phyloP scores from a whole-genome alignment of 495 filamentous ascomycete species.

The Pyrenula aspistea region DNA sequence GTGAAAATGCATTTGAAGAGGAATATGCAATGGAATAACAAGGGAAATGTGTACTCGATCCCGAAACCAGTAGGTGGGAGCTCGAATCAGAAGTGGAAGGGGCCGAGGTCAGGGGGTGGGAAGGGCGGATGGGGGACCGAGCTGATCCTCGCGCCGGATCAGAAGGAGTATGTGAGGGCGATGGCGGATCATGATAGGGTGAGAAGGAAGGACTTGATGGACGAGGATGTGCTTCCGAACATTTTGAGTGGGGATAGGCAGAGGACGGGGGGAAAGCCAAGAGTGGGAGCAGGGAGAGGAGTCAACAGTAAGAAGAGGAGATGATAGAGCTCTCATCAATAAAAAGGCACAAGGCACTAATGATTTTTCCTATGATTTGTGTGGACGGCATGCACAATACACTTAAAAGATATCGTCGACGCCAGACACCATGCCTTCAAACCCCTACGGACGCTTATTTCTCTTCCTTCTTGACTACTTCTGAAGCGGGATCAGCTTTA shows the following conservation, averaged over 20 bases:
- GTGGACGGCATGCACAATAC: too few relatives aligned
- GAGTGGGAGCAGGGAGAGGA: constrained; percentile 75
- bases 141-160: constrained; percentile 83
- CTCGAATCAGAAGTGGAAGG: constrained; percentile 58
- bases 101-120: constrained; percentile 52
- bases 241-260: constrained; percentile 73
- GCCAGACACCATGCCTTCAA: background rate
- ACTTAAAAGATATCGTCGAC: too few relatives aligned
- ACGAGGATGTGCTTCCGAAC: constrained; percentile 80
- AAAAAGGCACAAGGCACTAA: background rate
- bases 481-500: too few relatives aligned
- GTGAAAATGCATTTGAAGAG: constrained; percentile 85
- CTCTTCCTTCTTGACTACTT: background rate
- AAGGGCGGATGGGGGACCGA: constrained; percentile 76
- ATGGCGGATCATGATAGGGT: constrained; percentile 47
- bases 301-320: constrained; percentile 65
- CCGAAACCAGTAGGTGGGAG: constrained; percentile 81
- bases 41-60: constrained; percentile 79
- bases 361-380: background rate
- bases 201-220: constrained; percentile 78
- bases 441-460: background rate
- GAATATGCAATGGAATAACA: constrained; percentile 92
- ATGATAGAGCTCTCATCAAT: background rate
- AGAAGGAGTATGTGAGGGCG: constrained; percentile 77
- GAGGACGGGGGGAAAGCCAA: constrained; percentile 49